A percentile compares a stretch with the other conserved stretches of the same genome.
Evolutionary conservation across 2,329 filamentous ascomycete genomes (phyloP).

Genomic region (Penicillium sp.): DNA sequence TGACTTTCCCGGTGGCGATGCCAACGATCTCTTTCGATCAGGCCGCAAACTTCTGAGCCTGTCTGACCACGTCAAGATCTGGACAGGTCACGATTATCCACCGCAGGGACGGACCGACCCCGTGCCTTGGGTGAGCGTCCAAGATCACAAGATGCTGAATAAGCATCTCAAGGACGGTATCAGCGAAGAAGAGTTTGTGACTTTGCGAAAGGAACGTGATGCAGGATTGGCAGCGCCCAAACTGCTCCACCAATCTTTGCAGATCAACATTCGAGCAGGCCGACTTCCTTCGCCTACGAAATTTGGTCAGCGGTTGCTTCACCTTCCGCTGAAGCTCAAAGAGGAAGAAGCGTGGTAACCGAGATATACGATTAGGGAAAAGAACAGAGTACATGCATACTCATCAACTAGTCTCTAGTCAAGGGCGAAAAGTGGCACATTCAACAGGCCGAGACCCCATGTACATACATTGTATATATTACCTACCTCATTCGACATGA

Average conservation of each 20-base stretch:
- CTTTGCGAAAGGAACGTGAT: constrained; percentile 47
- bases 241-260: constrained; percentile 51
- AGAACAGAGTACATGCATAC: too few relatives aligned
- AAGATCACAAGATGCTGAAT: constrained; percentile 48
- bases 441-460: neutral
- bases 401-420: neutral
- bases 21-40: constrained; percentile 46
- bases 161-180: constrained; percentile 49
- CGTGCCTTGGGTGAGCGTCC: constrained; percentile 45
- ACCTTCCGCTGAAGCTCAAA: constrained; percentile 30
- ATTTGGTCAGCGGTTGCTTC: constrained; percentile 28
- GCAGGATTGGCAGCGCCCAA: constrained; percentile 43
- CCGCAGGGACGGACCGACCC: constrained; percentile 36
- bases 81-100: constrained; percentile 57
- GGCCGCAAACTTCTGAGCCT: constrained; percentile 45
- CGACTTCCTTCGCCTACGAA: constrained; percentile 37
- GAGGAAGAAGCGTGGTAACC: constrained; percentile 23
- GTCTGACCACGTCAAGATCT: constrained; percentile 48
- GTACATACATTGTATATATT: neutral
- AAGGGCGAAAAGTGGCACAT: neutral
- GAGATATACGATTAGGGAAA: neutral
- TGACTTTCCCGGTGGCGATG: constrained; percentile 55
- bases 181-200: constrained; percentile 46
- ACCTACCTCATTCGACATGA: neutral
- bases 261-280: constrained; percentile 54